Evolutionary conservation across 257 asterid genomes (phyloP), one percentile per base, ranked within the genome.

Genomic region (Coffea eugenioides): DNA sequence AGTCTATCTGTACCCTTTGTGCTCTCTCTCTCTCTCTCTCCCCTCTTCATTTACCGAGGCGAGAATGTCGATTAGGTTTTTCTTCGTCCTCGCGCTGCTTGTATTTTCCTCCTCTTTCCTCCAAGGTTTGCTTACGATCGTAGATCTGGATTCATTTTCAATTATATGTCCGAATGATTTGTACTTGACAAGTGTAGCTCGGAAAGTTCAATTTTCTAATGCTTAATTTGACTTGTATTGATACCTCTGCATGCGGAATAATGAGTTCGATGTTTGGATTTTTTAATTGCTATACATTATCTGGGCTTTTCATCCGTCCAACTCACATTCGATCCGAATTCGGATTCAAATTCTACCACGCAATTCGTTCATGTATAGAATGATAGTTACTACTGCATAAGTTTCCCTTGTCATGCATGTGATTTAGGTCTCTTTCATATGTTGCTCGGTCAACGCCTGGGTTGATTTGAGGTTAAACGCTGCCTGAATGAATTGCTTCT

Each of bases 91-190:
- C 77, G 80, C 92, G 39, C 84, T 96, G 75, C 90, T 95, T 71
- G 65, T 94, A n/a, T 85, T 90, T 74, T 92, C 97, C 8, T 90
- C 94, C 16, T 88, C 92, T 3, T 74, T 90, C 80, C 86, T 94
- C n/a, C 95, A 85, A 84, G 97, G 99, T 96, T 80, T 70, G 83
- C 65, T 85, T 75, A 68, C 72, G 27, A 21, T 23, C 15, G 25
- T 36, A 79, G 83, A 79, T 79, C 75, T 74, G 80, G 72, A 76
- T 79, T 66, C 46, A 25, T 25, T 27, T 6, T 27, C 43, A 2
- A 54, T 57, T 67, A 31, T 59, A 25, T 21, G 6, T 27, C n/a
- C 39, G 10, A 43, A 16, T 59, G 36, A 54, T 72, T 56, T 39
- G 43, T 5, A n/a, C 27, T 16, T 20, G 12, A 59, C 16, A 65